Percentiles rank a stretch among this genome's conserved stretches.
Conservation (phyloP, 1,284 basidiomycete genomes). For the Sporisorium graminicola region DNA sequence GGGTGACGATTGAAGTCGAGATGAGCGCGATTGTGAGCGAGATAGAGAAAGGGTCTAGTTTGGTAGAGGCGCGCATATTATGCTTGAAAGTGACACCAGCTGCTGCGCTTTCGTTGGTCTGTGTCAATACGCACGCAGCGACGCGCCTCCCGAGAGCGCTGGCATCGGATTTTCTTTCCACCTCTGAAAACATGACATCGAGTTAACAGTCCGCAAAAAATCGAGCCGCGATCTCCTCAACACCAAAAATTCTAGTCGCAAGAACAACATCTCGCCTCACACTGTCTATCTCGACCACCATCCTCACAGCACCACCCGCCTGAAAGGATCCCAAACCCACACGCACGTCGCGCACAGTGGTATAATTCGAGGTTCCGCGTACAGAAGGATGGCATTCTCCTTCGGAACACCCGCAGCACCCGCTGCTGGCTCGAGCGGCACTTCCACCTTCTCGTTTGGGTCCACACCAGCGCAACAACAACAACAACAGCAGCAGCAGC, state of each 20-base stretch:
- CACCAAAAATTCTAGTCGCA: conserved; percentile 3
- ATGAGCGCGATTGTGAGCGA: neutral
- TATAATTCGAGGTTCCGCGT: neutral
- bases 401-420: conserved; percentile 58
- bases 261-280: conserved; percentile 2
- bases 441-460: conserved; percentile 54
- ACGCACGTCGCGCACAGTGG: neutral
- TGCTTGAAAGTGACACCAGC: neutral
- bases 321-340: neutral
- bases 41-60: neutral
- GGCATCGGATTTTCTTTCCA: neutral
- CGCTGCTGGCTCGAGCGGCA: conserved; percentile 32
- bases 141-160: neutral
- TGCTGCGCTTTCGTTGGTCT: conserved; percentile 1
- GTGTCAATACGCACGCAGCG: conserved; percentile 1
- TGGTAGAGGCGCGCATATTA: neutral
- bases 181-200: neutral
- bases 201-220: neutral
- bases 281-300: neutral
- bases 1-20: neutral
- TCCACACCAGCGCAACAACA: conserved; percentile 52
- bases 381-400: conserved; percentile 56
- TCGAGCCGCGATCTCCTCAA: conserved; percentile 8
- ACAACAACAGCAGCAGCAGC: conserved; percentile 51
- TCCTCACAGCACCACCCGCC: neutral